phyloP scores from a whole-genome alignment of 495 filamentous ascomycete genomes.

The Melanomma pulvis-pyrius region DNA sequence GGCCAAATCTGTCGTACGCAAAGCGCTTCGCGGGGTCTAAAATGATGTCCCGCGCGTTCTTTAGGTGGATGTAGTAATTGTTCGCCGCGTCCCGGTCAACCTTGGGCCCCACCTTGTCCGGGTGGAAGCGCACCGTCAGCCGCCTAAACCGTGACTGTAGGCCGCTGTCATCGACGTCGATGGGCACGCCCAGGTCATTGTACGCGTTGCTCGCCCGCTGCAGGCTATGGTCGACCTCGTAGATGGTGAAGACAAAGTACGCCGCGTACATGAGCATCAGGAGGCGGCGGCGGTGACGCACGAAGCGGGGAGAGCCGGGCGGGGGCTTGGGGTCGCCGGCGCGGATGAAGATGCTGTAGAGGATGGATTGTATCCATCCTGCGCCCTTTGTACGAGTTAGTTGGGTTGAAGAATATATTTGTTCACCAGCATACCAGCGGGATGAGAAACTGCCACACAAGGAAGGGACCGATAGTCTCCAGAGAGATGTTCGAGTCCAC shows the following conservation, averaged over 20 bases:
- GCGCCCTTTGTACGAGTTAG: conserved; percentile 65
- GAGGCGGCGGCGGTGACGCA: conserved; percentile 75
- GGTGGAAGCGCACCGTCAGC: conserved; percentile 82
- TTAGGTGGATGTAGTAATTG: conserved; percentile 77
- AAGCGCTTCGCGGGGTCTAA: conserved; percentile 77
- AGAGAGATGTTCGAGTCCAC: conserved; percentile 15
- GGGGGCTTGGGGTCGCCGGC: conserved; percentile 82
- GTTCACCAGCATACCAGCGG: conserved; percentile 15
- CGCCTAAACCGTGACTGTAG: conserved; percentile 86
- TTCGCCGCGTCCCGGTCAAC: conserved; percentile 49
- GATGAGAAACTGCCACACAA: conserved; percentile 34
- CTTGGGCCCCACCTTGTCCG: conserved; percentile 71
- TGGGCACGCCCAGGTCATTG: conserved; percentile 66
- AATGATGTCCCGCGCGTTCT: conserved; percentile 81
- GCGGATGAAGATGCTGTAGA: conserved; percentile 87
- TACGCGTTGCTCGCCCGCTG: conserved; percentile 76
- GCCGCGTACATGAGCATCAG: conserved; percentile 76
- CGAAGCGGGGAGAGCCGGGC: conserved; percentile 69
- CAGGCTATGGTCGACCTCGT: conserved; percentile 84
- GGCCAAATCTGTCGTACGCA: conserved; percentile 92
- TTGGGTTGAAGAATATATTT: not conserved
- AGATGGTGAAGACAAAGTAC: conserved; percentile 92
- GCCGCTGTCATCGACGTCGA: conserved; percentile 68
- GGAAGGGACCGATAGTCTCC: conserved; percentile 23
- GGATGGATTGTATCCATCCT: conserved; percentile 74